These are phyloP conservation scores for Vaccinium myrtillus DNA, from an alignment of 148 eudicot species.

Conservation along the genomic window DNA sequence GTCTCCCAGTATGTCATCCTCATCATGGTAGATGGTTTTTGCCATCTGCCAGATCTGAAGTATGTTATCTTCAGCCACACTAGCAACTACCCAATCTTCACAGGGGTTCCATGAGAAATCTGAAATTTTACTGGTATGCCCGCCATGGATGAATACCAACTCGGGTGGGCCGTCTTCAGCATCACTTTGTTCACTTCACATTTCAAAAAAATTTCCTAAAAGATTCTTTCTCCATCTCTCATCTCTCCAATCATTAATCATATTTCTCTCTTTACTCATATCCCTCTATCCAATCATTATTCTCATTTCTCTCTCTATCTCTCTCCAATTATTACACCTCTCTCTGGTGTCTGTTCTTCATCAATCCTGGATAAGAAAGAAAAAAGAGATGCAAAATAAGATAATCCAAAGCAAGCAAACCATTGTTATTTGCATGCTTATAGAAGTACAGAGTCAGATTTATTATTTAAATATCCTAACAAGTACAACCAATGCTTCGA, in stretches of 20 bases:
- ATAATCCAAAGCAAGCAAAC: not conserved
- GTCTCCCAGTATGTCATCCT: slow-evolving; percentile 57
- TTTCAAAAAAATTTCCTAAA: too few species aligned
- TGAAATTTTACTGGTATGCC: slow-evolving; percentile 85
- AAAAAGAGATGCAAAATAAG: not conserved
- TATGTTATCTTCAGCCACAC: slow-evolving; percentile 87
- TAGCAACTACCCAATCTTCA: slow-evolving; percentile 88
- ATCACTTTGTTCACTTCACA: too few species aligned
- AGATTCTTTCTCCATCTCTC: too few species aligned
- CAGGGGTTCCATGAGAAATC: slow-evolving; percentile 95
- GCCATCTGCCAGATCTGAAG: slow-evolving; percentile 98
- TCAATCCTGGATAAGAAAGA: slow-evolving; percentile 48
- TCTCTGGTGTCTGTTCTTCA: slow-evolving; percentile 61
- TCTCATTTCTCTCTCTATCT: too few species aligned
- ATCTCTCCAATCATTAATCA: too few species aligned
- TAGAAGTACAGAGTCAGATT: not conserved
- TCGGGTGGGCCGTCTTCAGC: slow-evolving; percentile 91
- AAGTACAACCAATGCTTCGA: not conserved
- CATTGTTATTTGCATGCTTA: not conserved
- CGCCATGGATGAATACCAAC: slow-evolving; percentile 84
- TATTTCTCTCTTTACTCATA: too few species aligned
- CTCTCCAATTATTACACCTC: too few species aligned
- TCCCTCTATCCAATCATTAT: too few species aligned
- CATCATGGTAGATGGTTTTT: slow-evolving; percentile 79
- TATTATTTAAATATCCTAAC: not conserved